Evolutionary conservation across 805 yeast species (phyloP).

Genomic region (Candida hispaniensis): DNA sequence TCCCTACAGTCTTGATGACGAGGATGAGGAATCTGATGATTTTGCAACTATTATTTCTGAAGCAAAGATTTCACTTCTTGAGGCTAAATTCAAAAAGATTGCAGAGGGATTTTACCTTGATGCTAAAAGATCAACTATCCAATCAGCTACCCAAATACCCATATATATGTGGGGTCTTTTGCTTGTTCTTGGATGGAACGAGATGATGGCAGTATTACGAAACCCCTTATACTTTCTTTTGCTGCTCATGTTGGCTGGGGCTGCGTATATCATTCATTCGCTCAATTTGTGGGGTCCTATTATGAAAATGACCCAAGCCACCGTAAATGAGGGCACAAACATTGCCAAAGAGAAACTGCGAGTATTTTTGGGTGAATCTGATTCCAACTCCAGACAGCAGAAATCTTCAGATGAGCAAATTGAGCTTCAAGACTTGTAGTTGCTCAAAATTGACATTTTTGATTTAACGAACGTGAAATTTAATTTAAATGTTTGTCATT

Average conservation of each 20-base stretch:
- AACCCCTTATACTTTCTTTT: slow-evolving; percentile 70
- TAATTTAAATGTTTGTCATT: background rate
- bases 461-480: background rate
- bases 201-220: slow-evolving; percentile 75
- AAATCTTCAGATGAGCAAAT: slow-evolving; percentile 2
- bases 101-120: slow-evolving; percentile 74
- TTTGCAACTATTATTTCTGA: slow-evolving; percentile 45
- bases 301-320: slow-evolving; percentile 44
- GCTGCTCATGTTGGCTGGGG: slow-evolving; percentile 46
- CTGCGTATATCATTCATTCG: slow-evolving; percentile 53
- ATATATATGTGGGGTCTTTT: slow-evolving; percentile 65
- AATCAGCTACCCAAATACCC: slow-evolving; percentile 71
- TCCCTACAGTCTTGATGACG: slow-evolving; percentile 38
- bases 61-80: slow-evolving; percentile 45
- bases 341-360: slow-evolving; percentile 53
- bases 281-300: slow-evolving; percentile 73
- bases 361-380: slow-evolving; percentile 37
- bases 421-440: slow-evolving; percentile 11
- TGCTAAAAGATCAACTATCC: slow-evolving; percentile 77
- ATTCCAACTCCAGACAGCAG: background rate
- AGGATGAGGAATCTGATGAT: slow-evolving; percentile 36
- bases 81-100: slow-evolving; percentile 55
- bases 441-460: background rate
- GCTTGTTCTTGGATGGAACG: slow-evolving; percentile 86
- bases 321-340: slow-evolving; percentile 44